Evolutionary conservation across 225 moss, liverwort and hornwort species (phyloP), one percentile per base, ranked within the genome.

Genomic region (Polytrichum commune): DNA sequence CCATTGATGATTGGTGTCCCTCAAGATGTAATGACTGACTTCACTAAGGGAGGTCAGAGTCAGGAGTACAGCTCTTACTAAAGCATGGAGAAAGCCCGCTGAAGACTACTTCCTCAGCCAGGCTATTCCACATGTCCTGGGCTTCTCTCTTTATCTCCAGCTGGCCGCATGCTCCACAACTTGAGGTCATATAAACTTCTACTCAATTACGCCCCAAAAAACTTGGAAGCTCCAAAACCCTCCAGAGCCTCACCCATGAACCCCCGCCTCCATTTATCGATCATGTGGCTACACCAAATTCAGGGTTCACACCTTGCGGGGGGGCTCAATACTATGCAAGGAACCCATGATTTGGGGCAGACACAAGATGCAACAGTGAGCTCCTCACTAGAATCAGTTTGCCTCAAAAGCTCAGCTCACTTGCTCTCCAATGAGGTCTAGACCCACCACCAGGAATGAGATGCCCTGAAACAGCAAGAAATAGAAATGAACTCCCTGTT

Each of bases 401-500:
- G 46, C 46, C 13, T 78, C 66, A 54, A 72, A n/a, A 61, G 24
- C 22, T 67, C 69, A 86, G 83, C 86, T 86, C 35, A 86, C 78
- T 83, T 86, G 86, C 78, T 86, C 86, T 18, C 86, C 86, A 19
- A 86, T 86, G 16, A 86, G 80, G 65, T 86, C 86, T 68, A 88
- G 68, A 18, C 86, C 86, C 18, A 86, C 86, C 33, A 86, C 86
- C 69, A 86, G 71, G 46, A 86, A 86, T 18, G 86, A 86, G 35
- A 86, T 64, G 5, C 86, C 86, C 70, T 86, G 86, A 63, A 86
- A 86, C 5, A 88, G 78, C 56, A 88, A 60, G 24, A 88, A 88
- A 71, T 88, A 88, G 22, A 88, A 88, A 58, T 88, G 88, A 5
- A 88, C 82, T 33, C 88, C 88, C 35, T 88, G 85, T 72, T 84